phyloP scores from a whole-genome alignment of 2,329 filamentous ascomycete species.

The Alternaria incomplexa region DNA sequence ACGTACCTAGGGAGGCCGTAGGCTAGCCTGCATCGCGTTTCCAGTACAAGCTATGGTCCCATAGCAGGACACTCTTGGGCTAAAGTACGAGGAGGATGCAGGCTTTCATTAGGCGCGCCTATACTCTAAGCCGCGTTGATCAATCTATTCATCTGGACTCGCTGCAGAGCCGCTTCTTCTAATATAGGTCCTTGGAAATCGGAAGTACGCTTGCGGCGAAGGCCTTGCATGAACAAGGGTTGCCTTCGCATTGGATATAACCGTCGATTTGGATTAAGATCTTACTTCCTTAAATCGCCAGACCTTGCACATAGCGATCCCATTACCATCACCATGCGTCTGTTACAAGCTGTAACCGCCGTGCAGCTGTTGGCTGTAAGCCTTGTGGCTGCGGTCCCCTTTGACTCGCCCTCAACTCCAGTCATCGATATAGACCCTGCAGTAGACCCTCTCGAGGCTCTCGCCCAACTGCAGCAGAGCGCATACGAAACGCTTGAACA shows the following conservation, averaged over 20 bases:
- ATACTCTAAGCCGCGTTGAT: neutral
- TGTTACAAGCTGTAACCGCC: neutral
- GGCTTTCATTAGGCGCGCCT: neutral
- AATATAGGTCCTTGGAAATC: neutral
- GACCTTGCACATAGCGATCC: neutral
- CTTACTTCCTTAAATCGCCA: neutral
- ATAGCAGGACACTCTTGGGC: neutral
- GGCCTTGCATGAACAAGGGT: neutral
- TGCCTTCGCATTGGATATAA: neutral
- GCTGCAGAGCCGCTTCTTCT: neutral
- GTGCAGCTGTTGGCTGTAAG: slow-evolving; percentile 1
- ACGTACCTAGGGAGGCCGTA: neutral
- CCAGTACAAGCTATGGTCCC: neutral
- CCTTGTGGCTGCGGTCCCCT: neutral
- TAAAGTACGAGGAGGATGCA: neutral
- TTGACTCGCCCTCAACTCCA: neutral
- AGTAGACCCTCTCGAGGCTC: neutral
- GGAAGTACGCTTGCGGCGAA: neutral
- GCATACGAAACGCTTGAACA: neutral
- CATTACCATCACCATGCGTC: neutral
- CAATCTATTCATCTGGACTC: neutral
- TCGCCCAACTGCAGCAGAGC: slow-evolving; percentile 3
- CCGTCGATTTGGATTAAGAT: neutral
- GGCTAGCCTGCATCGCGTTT: neutral
- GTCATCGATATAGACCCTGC: slow-evolving; percentile 1